Percentiles rank a stretch among this genome's conserved stretches.
Evolutionary conservation across 2,329 filamentous ascomycete species (phyloP).

Genomic region (Aschersonia sp.): DNA sequence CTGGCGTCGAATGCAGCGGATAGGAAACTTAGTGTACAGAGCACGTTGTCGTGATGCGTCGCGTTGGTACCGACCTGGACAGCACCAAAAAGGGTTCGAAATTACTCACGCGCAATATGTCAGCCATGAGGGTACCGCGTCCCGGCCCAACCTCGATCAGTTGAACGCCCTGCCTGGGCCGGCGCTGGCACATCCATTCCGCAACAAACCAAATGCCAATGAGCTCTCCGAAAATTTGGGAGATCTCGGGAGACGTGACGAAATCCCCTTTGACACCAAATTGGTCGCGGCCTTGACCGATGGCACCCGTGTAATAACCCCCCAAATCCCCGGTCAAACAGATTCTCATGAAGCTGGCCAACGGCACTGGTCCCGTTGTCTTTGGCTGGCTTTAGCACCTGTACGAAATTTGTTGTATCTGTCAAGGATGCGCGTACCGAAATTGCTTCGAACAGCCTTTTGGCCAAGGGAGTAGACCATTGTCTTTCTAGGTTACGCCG

Average conservation of each 20-base stretch:
- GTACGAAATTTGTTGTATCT: no score
- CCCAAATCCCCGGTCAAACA: constrained; percentile 82
- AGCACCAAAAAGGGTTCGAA: background rate
- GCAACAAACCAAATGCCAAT: constrained; percentile 89
- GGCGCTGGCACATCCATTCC: constrained; percentile 90
- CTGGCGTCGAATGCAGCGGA: constrained; percentile 24
- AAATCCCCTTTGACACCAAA: constrained; percentile 94
- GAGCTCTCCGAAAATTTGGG: constrained; percentile 90
- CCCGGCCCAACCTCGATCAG: constrained; percentile 91
- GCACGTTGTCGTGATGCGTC: no score
- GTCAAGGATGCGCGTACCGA: constrained; percentile 36
- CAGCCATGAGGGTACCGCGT: constrained; percentile 90
- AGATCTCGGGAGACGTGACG: constrained; percentile 93
- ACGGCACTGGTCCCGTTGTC: constrained; percentile 75
- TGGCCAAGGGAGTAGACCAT: constrained; percentile 89
- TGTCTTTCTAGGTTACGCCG: constrained; percentile 31
- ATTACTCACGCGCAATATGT: constrained; percentile 65
- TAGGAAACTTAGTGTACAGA: no score
- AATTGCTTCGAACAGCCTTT: constrained; percentile 75
- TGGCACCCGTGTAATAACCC: constrained; percentile 80
- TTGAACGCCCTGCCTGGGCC: constrained; percentile 58
- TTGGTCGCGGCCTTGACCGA: constrained; percentile 58
- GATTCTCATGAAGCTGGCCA: constrained; percentile 97
- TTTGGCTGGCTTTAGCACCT: constrained; percentile 6
- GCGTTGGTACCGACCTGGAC: no score